Base-by-base conservation (phyloP, 1,139 yeast species). In the Magnusiomyces paraingens region DNA sequence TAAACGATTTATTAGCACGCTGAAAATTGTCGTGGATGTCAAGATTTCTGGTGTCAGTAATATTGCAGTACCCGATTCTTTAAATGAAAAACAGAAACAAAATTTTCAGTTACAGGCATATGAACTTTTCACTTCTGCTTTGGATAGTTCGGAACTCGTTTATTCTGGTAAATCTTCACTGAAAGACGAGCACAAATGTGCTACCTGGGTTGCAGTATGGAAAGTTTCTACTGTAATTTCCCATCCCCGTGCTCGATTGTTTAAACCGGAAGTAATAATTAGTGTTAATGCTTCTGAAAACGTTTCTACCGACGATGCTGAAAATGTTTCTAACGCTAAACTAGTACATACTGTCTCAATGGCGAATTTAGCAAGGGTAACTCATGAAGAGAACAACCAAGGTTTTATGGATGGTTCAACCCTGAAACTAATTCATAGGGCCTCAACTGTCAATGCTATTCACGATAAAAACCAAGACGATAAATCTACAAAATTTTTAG, bases 181-280 rank as follows among this genome's bases (percentile, higher is more conserved):
- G 6, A 41, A n/a, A 6, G 40, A 36, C 12, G 17, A n/a, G 3
- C n/a, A n/a, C 12, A n/a, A 36, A 12, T 3, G 12, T 12, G n/a
- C 40, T n/a, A 14, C 3, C 12, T 53, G 53, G 50, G 22, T 39
- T 15, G 65, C 65, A 5, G 52, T 61, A n/a, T 66, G 69, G 69
- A 52, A 55, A 41, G 48, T 63, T 2, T 49, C 54, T 10, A 55
- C 64, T 2, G 62, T 63, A 10, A 57, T 66, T 6, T 62, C 61
- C 17, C 68, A 65, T 49, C 68, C 68, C 1, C 54, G 68, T 20
- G 60, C 62, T 21, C 55, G 69, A 26, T 59, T 65, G 32, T 52
- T 55, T 14, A 57, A 55, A 32, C 67, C 69, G 4, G 53, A 54
- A 14, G 55, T 53, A 14, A 55, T 47, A 5, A 45, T 52, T 22